Base-by-base conservation (phyloP, 495 filamentous ascomycete species). In the Aspergillus sparsus region DNA sequence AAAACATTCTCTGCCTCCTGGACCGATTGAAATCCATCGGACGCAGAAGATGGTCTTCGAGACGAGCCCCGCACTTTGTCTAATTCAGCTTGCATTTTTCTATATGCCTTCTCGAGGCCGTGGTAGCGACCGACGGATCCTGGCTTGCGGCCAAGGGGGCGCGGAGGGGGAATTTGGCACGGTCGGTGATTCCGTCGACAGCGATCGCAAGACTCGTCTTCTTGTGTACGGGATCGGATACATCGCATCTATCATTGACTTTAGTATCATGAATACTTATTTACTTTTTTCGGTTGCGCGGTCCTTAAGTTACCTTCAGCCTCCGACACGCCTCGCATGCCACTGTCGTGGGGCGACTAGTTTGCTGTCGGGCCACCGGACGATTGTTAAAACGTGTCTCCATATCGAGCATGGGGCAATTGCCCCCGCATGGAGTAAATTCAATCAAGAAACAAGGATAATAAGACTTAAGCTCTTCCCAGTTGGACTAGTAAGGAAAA, bases 71-170 rank as follows among this genome's bases (percentile, higher is more conserved):
- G 12, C 7, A 16, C 53, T 13, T 69, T 71, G 4, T 57, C 60
- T 35, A 66, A 13, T 41, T 71, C 66, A 6, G 59, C 59, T 33
- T 68, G 64, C 33, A 69, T 37, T 18, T 66, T 66, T 7, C 67
- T 58, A 18, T 64, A 66, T 3, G 67, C 69, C 44, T 71, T 71
- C 44, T 71, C 66, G 34, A 71, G 50, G 8, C 67, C 67, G 12
- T 53, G 58, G 49, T 69, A 71, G 6, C 64, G 62, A 56, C 66
- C 69, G 27, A 62, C 37, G 0, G 67, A 64, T 2, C 69, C 67
- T 6, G 53, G 63, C 39, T 54, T 66, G 7, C 69, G 57, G 3
- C 69, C 69, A 32, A 71, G 53, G 1, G 59, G 62, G 27, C 64
- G 62, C 3, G 65, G 55, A 41, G 58, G 39, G 18, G 69, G 69